Percentiles rank a stretch among this genome's conserved stretches.
These are phyloP conservation scores for Flaveria trinervia DNA, from an alignment of 129 eudicot genomes.

Conservation along the genomic window DNA sequence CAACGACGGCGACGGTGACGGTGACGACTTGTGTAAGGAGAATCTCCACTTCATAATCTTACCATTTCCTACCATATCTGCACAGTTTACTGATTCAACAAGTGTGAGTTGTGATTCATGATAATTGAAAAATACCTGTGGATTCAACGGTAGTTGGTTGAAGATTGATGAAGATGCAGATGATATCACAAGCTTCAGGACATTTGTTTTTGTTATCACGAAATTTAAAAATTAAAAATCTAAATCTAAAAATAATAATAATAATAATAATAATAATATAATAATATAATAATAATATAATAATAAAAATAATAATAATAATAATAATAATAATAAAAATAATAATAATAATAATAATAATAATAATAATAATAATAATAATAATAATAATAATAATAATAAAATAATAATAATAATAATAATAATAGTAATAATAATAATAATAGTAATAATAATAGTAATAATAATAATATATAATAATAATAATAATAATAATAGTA, in stretches of 20 bases:
- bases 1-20: too few relatives aligned
- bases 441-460: not conserved
- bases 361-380: not conserved
- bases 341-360: not conserved
- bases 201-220: slow-evolving; percentile 7
- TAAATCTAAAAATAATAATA: too few relatives aligned
- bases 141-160: slow-evolving; percentile 6
- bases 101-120: slow-evolving; percentile 24
- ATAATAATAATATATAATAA: not conserved
- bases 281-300: too few relatives aligned
- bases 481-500: not conserved
- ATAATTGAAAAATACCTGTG: slow-evolving; percentile 8
- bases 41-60: slow-evolving; percentile 52
- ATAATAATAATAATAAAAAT: too few relatives aligned
- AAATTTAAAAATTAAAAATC: not conserved
- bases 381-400: not conserved
- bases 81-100: not conserved
- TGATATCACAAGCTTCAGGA: slow-evolving; percentile 19
- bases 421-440: not conserved
- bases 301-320: not conserved
- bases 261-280: not conserved
- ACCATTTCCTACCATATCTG: slow-evolving; percentile 53
- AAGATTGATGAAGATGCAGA: slow-evolving; percentile 20
- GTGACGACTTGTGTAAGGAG: slow-evolving; percentile 37
- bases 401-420: not conserved